Base-by-base conservation (phyloP, 2,329 filamentous ascomycete species). In the Cladophialophora bantiana region DNA sequence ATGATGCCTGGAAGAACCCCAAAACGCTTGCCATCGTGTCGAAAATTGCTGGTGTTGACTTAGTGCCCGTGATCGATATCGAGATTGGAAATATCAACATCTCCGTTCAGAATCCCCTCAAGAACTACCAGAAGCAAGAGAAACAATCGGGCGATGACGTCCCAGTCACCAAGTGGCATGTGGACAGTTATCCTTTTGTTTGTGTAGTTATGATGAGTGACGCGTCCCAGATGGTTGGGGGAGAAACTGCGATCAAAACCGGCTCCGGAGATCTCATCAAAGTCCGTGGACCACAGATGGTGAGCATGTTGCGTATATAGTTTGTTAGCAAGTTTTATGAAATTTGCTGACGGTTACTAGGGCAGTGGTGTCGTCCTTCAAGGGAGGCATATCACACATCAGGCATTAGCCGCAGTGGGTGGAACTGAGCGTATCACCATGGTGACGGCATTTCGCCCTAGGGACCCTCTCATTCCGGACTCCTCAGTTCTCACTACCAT, bases 341-440 rank as follows among this genome's bases (percentile, higher is more conserved):
- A 9, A 66, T 32, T n/a, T 59, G 35, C 48, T 63, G 38, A 50
- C 35, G 45, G 5, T 57, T 15, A 2, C 31, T 18, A 45, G 85
- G 87, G 86, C 18, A 86, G 82, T 58, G 87, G 85, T 1, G 85
- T 89, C 0, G 81, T 90, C 20, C 79, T 90, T 50, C 88, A 90
- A 75, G 89, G 88, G 10, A 82, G 88, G 31, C 89, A 90, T 76
- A 88, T 90, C 67, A 83, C 86, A 68, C 88, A 90, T 74, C 83
- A 86, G 64, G 89, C 88, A 1, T 81, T 89, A 15, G 83, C 83
- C 10, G 85, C 88, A 9, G 76, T 86, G 1, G 86, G 86, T n/a
- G 81, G 81, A 3, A 82, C 82, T 32, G 88, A 90, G 75, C 84
- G 88, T 35, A 89, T 90, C 75, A 86, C 82, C 55, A 87, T 88